Conservation (phyloP, 208 protist species). For the Trichomonas tenax region DNA sequence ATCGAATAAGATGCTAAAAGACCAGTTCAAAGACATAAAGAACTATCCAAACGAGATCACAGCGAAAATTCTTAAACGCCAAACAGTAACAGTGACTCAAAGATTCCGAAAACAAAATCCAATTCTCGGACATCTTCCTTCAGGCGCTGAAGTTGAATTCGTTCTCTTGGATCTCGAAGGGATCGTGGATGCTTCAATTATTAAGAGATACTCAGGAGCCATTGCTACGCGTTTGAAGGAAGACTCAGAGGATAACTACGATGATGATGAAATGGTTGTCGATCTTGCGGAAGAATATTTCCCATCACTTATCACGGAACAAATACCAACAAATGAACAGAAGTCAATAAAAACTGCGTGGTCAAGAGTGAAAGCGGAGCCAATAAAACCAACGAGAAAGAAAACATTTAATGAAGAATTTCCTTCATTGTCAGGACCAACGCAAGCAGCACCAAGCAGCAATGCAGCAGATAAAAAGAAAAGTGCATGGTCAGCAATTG, state of each 20-base stretch:
- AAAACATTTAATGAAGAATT: not conserved
- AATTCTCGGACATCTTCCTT: not conserved
- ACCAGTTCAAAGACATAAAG: not conserved
- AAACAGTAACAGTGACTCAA: not conserved
- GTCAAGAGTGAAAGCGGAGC: not conserved
- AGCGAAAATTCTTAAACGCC: not conserved
- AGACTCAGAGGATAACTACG: not conserved
- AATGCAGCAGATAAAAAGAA: not conserved
- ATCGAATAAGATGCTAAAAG: not conserved
- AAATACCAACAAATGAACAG: not conserved
- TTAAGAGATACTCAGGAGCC: not conserved
- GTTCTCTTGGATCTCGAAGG: not conserved
- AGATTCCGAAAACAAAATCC: not conserved
- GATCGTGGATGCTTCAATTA: not conserved
- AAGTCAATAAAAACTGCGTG: not conserved
- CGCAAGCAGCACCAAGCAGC: not conserved
- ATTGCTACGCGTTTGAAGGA: not conserved
- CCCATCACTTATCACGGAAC: not conserved
- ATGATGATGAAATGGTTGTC: not conserved
- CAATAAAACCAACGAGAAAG: not conserved
- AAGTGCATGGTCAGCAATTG: not conserved
- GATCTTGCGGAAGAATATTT: not conserved
- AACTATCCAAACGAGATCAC: not conserved
- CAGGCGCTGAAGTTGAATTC: not conserved
- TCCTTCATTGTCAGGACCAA: not conserved